Percentiles rank a stretch among this genome's conserved stretches.
Conservation (phyloP, 257 asterid species). For the Capsicum rhomboideum region DNA sequence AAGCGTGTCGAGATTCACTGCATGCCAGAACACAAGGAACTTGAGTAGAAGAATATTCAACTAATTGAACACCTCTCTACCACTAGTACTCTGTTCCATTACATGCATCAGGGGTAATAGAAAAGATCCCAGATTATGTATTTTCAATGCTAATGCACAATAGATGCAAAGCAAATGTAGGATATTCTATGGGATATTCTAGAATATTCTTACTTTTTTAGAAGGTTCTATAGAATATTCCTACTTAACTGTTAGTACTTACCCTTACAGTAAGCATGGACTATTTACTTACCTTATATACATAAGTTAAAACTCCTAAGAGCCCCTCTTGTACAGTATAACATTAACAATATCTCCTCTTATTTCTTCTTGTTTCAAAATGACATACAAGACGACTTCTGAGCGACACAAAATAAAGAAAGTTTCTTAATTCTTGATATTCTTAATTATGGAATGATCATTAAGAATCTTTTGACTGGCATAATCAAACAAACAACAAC, state of each 20-base stretch:
- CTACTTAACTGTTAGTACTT: background rate
- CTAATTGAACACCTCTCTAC: background rate
- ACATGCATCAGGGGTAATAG: background rate
- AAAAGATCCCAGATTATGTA: background rate
- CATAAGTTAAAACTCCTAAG: background rate
- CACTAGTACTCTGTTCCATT: background rate
- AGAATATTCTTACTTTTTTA: background rate
- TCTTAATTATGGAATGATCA: background rate
- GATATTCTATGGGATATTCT: background rate
- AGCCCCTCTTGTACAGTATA: background rate
- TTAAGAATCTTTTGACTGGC: background rate
- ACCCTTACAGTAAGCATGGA: background rate
- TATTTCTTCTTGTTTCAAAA: background rate
- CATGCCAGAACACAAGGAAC: background rate
- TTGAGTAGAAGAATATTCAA: background rate
- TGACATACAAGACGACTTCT: background rate
- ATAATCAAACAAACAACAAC: background rate
- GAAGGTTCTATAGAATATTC: background rate
- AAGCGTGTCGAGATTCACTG: background rate
- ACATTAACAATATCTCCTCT: background rate
- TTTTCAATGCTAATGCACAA: background rate
- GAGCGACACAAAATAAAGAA: background rate
- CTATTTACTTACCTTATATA: background rate
- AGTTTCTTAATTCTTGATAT: background rate
- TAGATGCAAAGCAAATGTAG: background rate